phyloP scores from a whole-genome alignment of 768 basidiomycete species.

The Mycena indigotica region DNA sequence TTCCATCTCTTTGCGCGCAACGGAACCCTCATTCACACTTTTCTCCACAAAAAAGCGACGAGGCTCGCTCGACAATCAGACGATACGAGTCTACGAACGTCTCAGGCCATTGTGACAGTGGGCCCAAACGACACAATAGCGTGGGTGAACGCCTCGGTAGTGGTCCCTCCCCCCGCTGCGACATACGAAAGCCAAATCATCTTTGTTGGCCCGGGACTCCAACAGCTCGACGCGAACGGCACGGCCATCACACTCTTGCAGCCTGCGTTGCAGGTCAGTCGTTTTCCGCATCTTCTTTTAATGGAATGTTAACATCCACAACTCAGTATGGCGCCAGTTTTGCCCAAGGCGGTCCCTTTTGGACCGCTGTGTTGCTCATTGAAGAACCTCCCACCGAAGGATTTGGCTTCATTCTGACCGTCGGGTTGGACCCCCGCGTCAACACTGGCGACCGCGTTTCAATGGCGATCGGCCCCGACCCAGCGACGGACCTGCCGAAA shows the following conservation, averaged over 20 bases:
- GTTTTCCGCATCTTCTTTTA: too few relatives aligned
- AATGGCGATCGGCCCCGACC: neutral
- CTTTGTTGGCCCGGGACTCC: neutral
- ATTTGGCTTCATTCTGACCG: neutral
- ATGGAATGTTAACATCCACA: neutral
- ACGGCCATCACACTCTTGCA: neutral
- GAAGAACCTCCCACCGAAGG: neutral
- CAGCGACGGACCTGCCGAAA: neutral
- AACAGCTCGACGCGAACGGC: neutral
- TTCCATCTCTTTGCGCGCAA: neutral
- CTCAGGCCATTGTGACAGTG: neutral
- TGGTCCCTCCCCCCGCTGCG: neutral
- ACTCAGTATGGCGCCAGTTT: neutral
- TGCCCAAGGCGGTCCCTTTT: neutral
- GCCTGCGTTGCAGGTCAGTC: neutral
- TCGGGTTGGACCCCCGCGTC: neutral
- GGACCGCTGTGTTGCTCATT: neutral
- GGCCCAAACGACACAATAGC: neutral
- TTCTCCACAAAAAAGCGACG: too few relatives aligned
- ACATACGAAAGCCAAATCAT: neutral
- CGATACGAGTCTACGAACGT: too few relatives aligned
- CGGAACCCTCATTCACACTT: neutral
- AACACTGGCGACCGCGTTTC: neutral
- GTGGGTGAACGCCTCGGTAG: neutral
- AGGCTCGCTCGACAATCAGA: too few relatives aligned